Evolutionary conservation across 495 filamentous ascomycete genomes (phyloP).

Genomic region (Bacidia gigantensis): DNA sequence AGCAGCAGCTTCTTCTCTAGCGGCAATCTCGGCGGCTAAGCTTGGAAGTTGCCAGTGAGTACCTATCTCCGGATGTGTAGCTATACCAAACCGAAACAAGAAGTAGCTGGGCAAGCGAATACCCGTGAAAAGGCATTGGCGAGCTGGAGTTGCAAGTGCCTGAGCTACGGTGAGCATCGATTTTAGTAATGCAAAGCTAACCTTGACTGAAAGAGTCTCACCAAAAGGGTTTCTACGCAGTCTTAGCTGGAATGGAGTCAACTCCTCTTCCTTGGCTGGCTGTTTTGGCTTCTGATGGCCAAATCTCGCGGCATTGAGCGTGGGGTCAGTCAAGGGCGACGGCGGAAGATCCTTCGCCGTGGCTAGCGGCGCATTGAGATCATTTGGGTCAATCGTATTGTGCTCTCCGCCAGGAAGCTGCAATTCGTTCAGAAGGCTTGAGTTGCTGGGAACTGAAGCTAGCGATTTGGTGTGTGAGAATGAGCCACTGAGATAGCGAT

Average conservation of each 20-base stretch:
- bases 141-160: constrained; percentile 51
- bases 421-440: not conserved
- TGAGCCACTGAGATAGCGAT: not conserved
- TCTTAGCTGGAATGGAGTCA: constrained; percentile 34
- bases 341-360: constrained; percentile 3
- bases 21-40: constrained; percentile 5
- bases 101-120: constrained; percentile 46
- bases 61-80: constrained; percentile 40
- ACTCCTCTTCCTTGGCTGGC: constrained; percentile 11
- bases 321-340: constrained; percentile 13
- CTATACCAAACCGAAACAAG: constrained; percentile 45
- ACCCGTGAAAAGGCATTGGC: constrained; percentile 46
- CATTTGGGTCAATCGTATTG: not conserved
- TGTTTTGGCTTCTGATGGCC: constrained; percentile 20
- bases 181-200: constrained; percentile 15
- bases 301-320: constrained; percentile 26
- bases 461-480: not conserved
- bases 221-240: constrained; percentile 47
- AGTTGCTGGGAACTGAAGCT: not conserved
- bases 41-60: constrained; percentile 47
- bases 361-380: not conserved
- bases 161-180: constrained; percentile 30
- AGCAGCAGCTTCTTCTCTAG: not conserved
- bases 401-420: not conserved
- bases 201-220: constrained; percentile 25